These are phyloP conservation scores for Chaetomiaceae sp. DNA, from an alignment of 2,329 filamentous ascomycete genomes.

Conservation along the genomic window DNA sequence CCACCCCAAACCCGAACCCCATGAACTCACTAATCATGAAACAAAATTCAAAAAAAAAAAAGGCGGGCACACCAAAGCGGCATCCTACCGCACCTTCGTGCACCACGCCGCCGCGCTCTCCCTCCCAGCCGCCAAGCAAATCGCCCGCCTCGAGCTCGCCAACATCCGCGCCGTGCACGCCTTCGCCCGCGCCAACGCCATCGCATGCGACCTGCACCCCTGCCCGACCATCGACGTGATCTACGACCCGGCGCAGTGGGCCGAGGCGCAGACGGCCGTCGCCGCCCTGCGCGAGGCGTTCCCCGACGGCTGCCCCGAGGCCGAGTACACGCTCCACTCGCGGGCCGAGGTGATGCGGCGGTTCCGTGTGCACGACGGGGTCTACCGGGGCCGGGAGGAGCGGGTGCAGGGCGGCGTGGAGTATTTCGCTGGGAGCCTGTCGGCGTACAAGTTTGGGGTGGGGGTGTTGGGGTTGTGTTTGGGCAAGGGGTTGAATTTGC, in stretches of 20 bases:
- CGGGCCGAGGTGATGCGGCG: conserved; percentile 38
- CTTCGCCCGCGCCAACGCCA: conserved; percentile 43
- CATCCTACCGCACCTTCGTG: conserved; percentile 46
- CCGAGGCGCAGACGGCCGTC: conserved; percentile 37
- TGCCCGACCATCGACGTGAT: conserved; percentile 56
- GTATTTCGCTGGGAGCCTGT: conserved; percentile 43
- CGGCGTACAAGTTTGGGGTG: conserved; percentile 36
- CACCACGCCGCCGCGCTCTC: conserved; percentile 44
- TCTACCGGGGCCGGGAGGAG: conserved; percentile 22
- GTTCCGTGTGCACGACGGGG: conserved; percentile 32
- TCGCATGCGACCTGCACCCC: conserved; percentile 46
- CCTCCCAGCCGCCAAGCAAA: conserved; percentile 44
- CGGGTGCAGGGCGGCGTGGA: conserved; percentile 43
- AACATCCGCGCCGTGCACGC: conserved; percentile 53
- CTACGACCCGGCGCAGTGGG: conserved; percentile 46
- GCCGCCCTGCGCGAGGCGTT: conserved; percentile 43
- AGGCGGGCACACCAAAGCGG: conserved; percentile 43
- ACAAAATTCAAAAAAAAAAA: no score
- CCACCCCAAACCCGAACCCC: no score
- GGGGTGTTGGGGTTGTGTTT: conserved; percentile 45
- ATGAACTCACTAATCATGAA: no score
- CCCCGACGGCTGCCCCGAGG: conserved; percentile 30
- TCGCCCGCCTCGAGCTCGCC: conserved; percentile 48
- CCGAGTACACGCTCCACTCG: conserved; percentile 42
- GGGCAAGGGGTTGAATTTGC: conserved; percentile 42